Conservation (phyloP, 2,329 filamentous ascomycete genomes). For the Sarocladium kiliense region DNA sequence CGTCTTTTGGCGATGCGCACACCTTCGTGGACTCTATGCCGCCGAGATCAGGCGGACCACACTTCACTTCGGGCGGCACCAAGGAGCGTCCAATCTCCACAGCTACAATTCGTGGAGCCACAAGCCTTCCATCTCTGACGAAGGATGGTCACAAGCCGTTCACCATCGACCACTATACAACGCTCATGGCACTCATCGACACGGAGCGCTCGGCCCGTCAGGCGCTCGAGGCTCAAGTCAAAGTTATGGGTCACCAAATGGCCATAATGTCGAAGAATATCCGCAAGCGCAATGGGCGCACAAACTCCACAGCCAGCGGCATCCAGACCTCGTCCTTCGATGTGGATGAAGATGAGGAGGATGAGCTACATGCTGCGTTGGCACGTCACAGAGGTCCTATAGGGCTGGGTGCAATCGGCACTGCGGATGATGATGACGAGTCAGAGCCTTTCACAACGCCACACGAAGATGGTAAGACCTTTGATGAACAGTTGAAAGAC, state of each 20-base stretch:
- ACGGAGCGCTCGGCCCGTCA: slow-evolving; percentile 51
- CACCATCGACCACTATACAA: slow-evolving; percentile 42
- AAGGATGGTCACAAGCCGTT: slow-evolving; percentile 26
- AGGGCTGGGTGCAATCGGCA: slow-evolving; percentile 16
- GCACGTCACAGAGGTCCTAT: slow-evolving; percentile 10
- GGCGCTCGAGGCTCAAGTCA: slow-evolving; percentile 52
- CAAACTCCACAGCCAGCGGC: slow-evolving; percentile 4
- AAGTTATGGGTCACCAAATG: slow-evolving; percentile 44
- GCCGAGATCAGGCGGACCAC: slow-evolving; percentile 9
- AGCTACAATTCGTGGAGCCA: slow-evolving; percentile 41
- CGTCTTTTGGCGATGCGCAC: slow-evolving; percentile 41
- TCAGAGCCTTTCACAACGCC: slow-evolving; percentile 44
- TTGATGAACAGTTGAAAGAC: slow-evolving; percentile 37
- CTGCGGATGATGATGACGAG: slow-evolving; percentile 13
- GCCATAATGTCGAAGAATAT: slow-evolving; percentile 38
- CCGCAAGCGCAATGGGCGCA: slow-evolving; percentile 1
- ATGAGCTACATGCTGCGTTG: slow-evolving; percentile 14
- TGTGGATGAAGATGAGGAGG: slow-evolving; percentile 35
- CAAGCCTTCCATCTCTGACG: slow-evolving; percentile 37
- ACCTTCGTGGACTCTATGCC: slow-evolving; percentile 39
- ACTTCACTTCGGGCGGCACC: neutral
- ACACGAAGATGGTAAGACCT: slow-evolving; percentile 37
- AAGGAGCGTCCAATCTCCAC: slow-evolving; percentile 35
- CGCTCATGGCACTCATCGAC: slow-evolving; percentile 47
- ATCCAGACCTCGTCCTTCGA: slow-evolving; percentile 35